phyloP scores from a whole-genome alignment of 169 alveolate genomes.

The Eimeria praecox region DNA sequence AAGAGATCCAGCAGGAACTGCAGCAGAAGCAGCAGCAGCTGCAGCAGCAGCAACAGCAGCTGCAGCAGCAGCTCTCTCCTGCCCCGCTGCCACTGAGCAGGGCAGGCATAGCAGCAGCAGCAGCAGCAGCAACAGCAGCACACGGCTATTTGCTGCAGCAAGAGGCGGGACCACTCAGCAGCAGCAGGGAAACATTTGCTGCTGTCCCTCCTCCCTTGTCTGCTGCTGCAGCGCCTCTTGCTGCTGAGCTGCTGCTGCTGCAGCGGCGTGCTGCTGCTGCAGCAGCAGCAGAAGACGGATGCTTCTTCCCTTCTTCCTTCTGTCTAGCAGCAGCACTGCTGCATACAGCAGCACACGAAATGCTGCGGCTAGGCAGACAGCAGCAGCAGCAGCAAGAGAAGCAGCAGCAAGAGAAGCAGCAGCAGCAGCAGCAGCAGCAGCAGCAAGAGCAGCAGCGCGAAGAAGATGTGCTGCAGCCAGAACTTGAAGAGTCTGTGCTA shows the following conservation, averaged over 20 bases:
- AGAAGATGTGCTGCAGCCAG: constrained; percentile 60
- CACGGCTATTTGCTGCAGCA: constrained; percentile 7
- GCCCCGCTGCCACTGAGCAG: background rate
- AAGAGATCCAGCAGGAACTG: background rate
- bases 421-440: constrained; percentile 45
- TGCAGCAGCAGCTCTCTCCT: background rate
- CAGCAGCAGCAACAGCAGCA: constrained; percentile 26
- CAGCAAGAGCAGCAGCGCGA: background rate
- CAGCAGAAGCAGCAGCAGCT: constrained; percentile 18
- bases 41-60: constrained; percentile 46
- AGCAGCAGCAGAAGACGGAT: constrained; percentile 14
- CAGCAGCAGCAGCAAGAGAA: background rate
- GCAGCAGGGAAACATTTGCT: background rate
- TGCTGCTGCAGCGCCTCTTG: constrained; percentile 28
- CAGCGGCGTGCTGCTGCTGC: constrained; percentile 8
- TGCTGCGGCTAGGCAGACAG: background rate
- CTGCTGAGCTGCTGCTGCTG: constrained; percentile 23
- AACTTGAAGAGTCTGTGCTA: background rate
- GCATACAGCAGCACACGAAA: constrained; percentile 21
- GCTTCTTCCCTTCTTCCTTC: constrained; percentile 38
- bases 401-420: constrained; percentile 39
- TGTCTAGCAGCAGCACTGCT: constrained; percentile 7
- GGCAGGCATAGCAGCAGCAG: constrained; percentile 38
- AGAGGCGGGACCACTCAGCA: background rate
- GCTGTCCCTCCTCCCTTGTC: constrained; percentile 35